Conservation (phyloP, 805 yeast species). For the Lachancea cidri region DNA sequence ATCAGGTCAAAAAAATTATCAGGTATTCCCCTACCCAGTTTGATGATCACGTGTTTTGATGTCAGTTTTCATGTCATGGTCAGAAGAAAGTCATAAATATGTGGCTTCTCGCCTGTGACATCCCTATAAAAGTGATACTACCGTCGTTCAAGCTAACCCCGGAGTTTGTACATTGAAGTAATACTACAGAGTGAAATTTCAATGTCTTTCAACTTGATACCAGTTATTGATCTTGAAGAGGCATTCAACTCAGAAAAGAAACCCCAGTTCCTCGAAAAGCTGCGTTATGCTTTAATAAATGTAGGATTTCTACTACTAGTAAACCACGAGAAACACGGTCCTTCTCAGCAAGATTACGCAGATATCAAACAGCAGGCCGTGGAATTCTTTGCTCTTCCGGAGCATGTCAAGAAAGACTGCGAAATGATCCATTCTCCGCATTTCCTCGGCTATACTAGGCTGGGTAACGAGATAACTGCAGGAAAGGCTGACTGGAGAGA, state of each 20-base stretch:
- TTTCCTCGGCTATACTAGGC: slow-evolving; percentile 51
- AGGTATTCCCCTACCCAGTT: too few species aligned
- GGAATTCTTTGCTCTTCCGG: slow-evolving; percentile 43
- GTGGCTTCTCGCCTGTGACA: too few species aligned
- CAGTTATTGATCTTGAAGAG: slow-evolving; percentile 12
- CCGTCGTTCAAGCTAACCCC: too few species aligned
- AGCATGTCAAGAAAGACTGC: slow-evolving; percentile 38
- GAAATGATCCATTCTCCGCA: slow-evolving; percentile 56
- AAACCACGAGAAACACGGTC: slow-evolving; percentile 38
- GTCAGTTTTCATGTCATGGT: too few species aligned
- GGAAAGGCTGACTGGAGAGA: slow-evolving; percentile 52
- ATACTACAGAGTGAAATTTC: too few species aligned
- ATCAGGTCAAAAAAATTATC: too few species aligned
- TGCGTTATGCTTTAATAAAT: slow-evolving; percentile 44
- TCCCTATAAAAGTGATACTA: too few species aligned
- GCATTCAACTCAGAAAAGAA: slow-evolving; percentile 41
- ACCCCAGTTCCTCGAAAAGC: slow-evolving; percentile 34
- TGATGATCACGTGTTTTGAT: too few species aligned
- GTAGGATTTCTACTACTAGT: slow-evolving; percentile 51
- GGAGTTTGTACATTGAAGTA: too few species aligned
- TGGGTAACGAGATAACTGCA: slow-evolving; percentile 57
- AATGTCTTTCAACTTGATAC: slow-evolving; percentile 17
- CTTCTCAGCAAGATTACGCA: slow-evolving; percentile 35
- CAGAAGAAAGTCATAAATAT: too few species aligned
- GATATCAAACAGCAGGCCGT: slow-evolving; percentile 37